A percentile compares a stretch with the other conserved stretches of the same genome.
Evolutionary conservation across 306 rosid genomes (phyloP).

Genomic region (Trichosanthes cucumerina): DNA sequence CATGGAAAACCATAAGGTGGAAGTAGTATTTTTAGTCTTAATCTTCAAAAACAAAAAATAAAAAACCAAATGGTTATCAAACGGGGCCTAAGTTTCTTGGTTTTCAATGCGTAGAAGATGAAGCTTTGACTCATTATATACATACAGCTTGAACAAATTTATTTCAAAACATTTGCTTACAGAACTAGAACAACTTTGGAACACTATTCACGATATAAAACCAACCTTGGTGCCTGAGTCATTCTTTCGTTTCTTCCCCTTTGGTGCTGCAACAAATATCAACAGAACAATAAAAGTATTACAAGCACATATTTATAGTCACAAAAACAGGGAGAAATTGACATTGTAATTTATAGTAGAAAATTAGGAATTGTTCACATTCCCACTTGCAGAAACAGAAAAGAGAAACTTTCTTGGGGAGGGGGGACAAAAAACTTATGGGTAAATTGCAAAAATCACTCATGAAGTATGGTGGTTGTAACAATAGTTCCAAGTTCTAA

Average conservation of each 20-base stretch:
- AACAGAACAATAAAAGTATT: constrained; percentile 7
- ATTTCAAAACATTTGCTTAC: background rate
- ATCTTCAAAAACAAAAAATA: too few relatives aligned
- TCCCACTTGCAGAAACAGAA: too few relatives aligned
- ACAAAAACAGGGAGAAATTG: background rate
- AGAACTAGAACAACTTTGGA: constrained; percentile 3
- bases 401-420: background rate
- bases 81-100: background rate
- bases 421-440: background rate
- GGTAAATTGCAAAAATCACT: background rate
- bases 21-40: too few relatives aligned
- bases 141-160: background rate
- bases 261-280: constrained; percentile 44
- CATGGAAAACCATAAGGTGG: too few relatives aligned
- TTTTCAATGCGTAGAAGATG: background rate
- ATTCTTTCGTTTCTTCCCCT: constrained; percentile 75
- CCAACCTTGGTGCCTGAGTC: constrained; percentile 68
- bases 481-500: background rate
- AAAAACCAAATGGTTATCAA: too few relatives aligned
- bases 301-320: background rate
- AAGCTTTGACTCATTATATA: background rate
- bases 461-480: background rate
- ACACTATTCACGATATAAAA: constrained; percentile 19
- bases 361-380: background rate
- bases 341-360: background rate